phyloP scores from a whole-genome alignment of 2,329 filamentous ascomycete species.

The Capronia americana region DNA sequence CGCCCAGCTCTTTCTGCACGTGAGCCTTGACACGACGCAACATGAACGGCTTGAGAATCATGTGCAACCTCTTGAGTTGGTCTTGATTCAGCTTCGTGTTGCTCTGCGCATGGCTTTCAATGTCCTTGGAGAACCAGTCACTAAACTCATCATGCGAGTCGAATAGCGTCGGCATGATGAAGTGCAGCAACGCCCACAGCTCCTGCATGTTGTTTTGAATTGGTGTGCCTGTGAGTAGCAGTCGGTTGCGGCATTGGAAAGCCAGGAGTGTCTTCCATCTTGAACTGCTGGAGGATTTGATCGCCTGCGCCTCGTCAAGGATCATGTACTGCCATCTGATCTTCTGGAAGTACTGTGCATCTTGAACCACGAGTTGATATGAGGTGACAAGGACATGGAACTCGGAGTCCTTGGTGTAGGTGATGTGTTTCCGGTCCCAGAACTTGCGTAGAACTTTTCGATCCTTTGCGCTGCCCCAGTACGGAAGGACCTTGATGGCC shows the following conservation, averaged over 20 bases:
- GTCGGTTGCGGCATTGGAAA: conserved; percentile 93
- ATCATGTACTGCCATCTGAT: conserved; percentile 99
- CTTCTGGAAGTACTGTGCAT: conserved; percentile 97
- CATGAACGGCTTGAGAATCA: conserved; percentile 99
- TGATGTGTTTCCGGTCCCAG: conserved; percentile 97
- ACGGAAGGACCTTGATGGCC: conserved; percentile 90
- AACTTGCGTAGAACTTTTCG: conserved; percentile 97
- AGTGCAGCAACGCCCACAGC: conserved; percentile 94
- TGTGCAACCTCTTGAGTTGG: conserved; percentile 93
- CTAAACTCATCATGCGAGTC: conserved; percentile 64
- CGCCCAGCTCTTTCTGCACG: conserved; percentile 96
- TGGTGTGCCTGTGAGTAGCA: conserved; percentile 92
- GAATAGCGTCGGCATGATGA: conserved; percentile 99
- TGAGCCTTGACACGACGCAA: conserved; percentile 99
- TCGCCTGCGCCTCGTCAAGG: conserved; percentile 95
- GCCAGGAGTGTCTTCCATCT: conserved; percentile 94
- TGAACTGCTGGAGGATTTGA: conserved; percentile 96
- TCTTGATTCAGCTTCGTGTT: conserved; percentile 99
- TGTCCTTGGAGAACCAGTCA: conserved; percentile 65
- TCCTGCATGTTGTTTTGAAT: conserved; percentile 99
- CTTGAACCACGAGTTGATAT: conserved; percentile 94
- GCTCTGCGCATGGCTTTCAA: conserved; percentile 96
- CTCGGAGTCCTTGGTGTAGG: conserved; percentile 88
- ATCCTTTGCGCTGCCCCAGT: conserved; percentile 95
- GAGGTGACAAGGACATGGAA: conserved; percentile 98